A percentile compares a stretch with the other conserved stretches of the same genome.
Evolutionary conservation across 345 rosid species (phyloP).

Genomic region (Crucihimalaya himalaica): DNA sequence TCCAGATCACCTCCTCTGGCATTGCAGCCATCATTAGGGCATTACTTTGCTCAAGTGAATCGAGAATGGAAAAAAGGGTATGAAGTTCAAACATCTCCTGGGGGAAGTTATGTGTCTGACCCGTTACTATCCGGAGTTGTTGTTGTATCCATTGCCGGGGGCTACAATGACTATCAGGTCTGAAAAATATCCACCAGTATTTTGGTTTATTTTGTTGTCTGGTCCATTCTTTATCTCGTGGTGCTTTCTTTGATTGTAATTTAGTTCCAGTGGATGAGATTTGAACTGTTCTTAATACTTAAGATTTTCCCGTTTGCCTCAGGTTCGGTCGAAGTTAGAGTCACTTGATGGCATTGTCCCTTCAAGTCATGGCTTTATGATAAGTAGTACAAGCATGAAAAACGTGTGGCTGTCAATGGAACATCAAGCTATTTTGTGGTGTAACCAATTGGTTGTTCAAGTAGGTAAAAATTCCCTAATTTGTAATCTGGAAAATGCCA

Average conservation of each 20-base stretch:
- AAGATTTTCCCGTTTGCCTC: conserved; percentile 30
- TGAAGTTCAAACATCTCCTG: conserved; percentile 54
- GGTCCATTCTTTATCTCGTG: background rate
- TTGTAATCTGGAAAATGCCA: conserved; percentile 15
- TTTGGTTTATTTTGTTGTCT: conserved; percentile 5
- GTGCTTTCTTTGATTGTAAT: conserved; percentile 17
- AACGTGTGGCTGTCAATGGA: conserved; percentile 99
- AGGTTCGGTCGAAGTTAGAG: conserved; percentile 87
- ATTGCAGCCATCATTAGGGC: conserved; percentile 93
- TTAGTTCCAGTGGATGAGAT: conserved; percentile 18
- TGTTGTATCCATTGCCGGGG: conserved; percentile 87
- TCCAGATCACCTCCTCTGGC: conserved; percentile 97
- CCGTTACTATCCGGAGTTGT: conserved; percentile 74
- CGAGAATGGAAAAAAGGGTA: conserved; percentile 85
- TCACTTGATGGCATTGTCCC: conserved; percentile 95
- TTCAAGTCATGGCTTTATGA: conserved; percentile 81
- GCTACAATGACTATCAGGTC: conserved; percentile 94
- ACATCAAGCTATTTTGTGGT: conserved; percentile 98
- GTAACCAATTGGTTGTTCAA: conserved; percentile 96
- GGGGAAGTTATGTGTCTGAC: conserved; percentile 56
- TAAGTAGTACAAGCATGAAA: conserved; percentile 87
- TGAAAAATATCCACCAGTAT: conserved; percentile 7
- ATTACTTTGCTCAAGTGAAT: conserved; percentile 76
- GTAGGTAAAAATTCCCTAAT: conserved; percentile 50
- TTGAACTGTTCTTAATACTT: conserved; percentile 1